Evolutionary conservation across 2,329 filamentous ascomycete genomes (phyloP).

Genomic region (Metarhizium anisopliae): DNA sequence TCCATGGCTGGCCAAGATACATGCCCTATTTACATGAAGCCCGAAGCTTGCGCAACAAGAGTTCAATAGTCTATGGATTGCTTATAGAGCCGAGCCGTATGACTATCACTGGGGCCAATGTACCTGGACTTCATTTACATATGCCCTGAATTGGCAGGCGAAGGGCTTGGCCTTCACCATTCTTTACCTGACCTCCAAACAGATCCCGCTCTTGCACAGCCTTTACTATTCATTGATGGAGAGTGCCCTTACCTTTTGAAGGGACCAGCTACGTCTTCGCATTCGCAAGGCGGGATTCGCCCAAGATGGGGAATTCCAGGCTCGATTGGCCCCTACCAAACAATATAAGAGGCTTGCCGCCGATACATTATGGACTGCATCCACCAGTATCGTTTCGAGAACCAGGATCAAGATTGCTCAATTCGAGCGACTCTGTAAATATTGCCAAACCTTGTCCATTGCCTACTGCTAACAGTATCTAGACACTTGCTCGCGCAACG

Average conservation of each 20-base stretch:
- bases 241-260: neutral
- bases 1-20: neutral
- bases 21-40: neutral
- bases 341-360: neutral
- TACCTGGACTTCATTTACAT: neutral
- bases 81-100: neutral
- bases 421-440: conserved; percentile 22
- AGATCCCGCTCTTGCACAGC: neutral
- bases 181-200: neutral
- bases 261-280: too few relatives aligned
- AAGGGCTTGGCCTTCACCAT: too few relatives aligned
- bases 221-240: neutral
- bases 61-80: neutral
- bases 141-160: neutral
- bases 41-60: neutral
- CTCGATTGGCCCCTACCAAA: neutral
- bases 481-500: conserved; percentile 23
- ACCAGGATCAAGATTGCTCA: conserved; percentile 8
- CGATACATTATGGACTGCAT: neutral
- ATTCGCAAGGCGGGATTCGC: neutral
- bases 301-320: neutral
- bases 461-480: neutral
- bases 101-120: neutral
- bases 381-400: conserved; percentile 9
- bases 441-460: neutral